These are phyloP conservation scores for Coleophoma crateriformis DNA, from an alignment of 2,329 filamentous ascomycete species.

Conservation along the genomic window DNA sequence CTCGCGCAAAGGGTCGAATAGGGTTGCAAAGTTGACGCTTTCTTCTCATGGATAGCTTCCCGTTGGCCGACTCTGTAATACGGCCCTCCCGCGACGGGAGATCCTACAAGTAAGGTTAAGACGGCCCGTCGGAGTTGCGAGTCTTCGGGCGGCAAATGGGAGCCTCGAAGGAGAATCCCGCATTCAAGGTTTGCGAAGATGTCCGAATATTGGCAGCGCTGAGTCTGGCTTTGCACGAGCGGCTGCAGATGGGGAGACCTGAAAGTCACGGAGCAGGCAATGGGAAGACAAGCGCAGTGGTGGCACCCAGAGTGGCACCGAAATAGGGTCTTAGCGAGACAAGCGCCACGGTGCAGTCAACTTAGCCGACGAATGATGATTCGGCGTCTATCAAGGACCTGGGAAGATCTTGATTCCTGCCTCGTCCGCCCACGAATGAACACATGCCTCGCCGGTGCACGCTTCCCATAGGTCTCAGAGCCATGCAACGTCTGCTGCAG, in stretches of 20 bases:
- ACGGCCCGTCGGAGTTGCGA: neutral
- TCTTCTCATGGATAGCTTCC: neutral
- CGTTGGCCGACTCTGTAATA: neutral
- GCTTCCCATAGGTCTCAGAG: slow-evolving; percentile 18
- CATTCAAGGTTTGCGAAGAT: no score
- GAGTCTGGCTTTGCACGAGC: no score
- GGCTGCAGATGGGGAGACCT: no score
- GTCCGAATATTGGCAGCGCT: no score
- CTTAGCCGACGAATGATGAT: slow-evolving; percentile 22
- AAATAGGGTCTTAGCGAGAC: slow-evolving; percentile 14
- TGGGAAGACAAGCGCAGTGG: neutral
- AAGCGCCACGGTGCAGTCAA: slow-evolving; percentile 15
- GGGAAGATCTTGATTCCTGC: slow-evolving; percentile 10
- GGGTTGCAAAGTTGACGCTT: no score
- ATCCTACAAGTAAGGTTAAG: neutral
- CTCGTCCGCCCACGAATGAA: slow-evolving; percentile 19
- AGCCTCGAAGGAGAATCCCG: neutral
- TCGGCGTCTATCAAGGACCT: slow-evolving; percentile 14
- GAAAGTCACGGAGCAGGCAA: neutral
- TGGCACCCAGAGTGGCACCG: slow-evolving; percentile 9
- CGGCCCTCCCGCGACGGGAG: slow-evolving; percentile 1
- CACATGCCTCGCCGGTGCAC: slow-evolving; percentile 2
- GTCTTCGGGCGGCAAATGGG: neutral
- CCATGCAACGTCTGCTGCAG: slow-evolving; percentile 10
- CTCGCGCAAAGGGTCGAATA: neutral